A percentile compares a stretch with the other conserved stretches of the same genome.
These are phyloP conservation scores for Linnemannia schmuckeri DNA, from an alignment of 192 early-diverging fungal species.

Conservation along the genomic window DNA sequence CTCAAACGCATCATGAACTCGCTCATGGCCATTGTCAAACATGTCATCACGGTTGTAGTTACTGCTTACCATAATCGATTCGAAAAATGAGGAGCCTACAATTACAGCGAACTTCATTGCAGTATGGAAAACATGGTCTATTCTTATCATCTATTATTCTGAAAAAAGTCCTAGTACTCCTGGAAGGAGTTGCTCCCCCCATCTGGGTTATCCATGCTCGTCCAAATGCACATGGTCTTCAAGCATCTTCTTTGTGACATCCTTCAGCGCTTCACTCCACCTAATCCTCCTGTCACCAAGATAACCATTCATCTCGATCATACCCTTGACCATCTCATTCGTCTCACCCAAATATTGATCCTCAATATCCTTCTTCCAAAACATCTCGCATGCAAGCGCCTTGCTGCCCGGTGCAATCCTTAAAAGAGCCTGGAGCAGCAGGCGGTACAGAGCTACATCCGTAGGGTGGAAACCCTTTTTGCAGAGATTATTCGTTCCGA, in stretches of 20 bases:
- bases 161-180: neutral
- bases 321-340: slow-evolving; percentile 1
- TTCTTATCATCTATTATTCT: too few relatives aligned
- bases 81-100: too few relatives aligned
- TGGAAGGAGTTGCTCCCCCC: slow-evolving; percentile 4
- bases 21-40: too few relatives aligned
- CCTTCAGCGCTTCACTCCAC: slow-evolving; percentile 12
- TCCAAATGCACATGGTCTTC: slow-evolving; percentile 27
- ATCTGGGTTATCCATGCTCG: slow-evolving; percentile 10
- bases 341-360: neutral
- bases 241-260: neutral
- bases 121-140: too few relatives aligned
- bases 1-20: too few relatives aligned
- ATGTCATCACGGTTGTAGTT: too few relatives aligned
- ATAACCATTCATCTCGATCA: slow-evolving; percentile 17
- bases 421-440: slow-evolving; percentile 19
- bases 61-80: too few relatives aligned
- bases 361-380: slow-evolving; percentile 18
- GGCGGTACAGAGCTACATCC: neutral
- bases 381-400: slow-evolving; percentile 15
- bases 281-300: slow-evolving; percentile 9
- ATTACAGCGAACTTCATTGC: too few relatives aligned
- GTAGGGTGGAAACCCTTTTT: slow-evolving; percentile 15
- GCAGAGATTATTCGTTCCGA: slow-evolving; percentile 21
- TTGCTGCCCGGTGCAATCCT: neutral